A percentile compares a stretch with the other conserved stretches of the same genome.
phyloP scores from a whole-genome alignment of 177 flowering plant genomes.

The Vitis hybrid region DNA sequence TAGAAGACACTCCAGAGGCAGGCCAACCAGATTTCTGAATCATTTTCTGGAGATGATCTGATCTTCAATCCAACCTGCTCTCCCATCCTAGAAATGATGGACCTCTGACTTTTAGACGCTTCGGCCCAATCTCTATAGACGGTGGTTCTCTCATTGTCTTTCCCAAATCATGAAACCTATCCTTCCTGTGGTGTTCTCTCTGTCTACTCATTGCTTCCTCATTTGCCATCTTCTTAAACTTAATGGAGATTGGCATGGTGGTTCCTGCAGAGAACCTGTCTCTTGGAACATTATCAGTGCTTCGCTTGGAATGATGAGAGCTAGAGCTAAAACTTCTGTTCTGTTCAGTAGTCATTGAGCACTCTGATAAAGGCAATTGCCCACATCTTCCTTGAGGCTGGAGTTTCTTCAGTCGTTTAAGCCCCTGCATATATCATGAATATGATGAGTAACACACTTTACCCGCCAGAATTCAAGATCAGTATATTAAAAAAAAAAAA shows the following conservation, averaged over 20 bases:
- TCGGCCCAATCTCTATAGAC: slow-evolving; percentile 53
- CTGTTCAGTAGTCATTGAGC: slow-evolving; percentile 21
- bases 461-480: not conserved
- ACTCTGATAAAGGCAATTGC: slow-evolving; percentile 26
- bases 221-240: slow-evolving; percentile 35
- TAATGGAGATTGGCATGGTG: slow-evolving; percentile 41
- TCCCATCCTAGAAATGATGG: slow-evolving; percentile 44
- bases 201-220: slow-evolving; percentile 34
- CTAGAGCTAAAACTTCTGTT: slow-evolving; percentile 8
- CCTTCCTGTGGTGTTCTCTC: slow-evolving; percentile 34
- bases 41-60: slow-evolving; percentile 13
- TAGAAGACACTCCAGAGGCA: slow-evolving; percentile 17
- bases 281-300: slow-evolving; percentile 19
- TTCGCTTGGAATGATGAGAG: slow-evolving; percentile 28
- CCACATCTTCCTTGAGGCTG: slow-evolving; percentile 39
- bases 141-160: slow-evolving; percentile 36
- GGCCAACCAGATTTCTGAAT: slow-evolving; percentile 16
- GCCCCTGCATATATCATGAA: slow-evolving; percentile 42
- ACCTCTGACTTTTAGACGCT: slow-evolving; percentile 74
- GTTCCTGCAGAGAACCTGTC: slow-evolving; percentile 35
- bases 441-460: not conserved
- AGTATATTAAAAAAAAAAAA: no score
- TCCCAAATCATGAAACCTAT: slow-evolving; percentile 23
- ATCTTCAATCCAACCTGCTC: slow-evolving; percentile 31
- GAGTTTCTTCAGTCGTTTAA: slow-evolving; percentile 64